Base-by-base conservation (phyloP, 805 yeast genomes). In the Suhomyces kilbournensis region DNA sequence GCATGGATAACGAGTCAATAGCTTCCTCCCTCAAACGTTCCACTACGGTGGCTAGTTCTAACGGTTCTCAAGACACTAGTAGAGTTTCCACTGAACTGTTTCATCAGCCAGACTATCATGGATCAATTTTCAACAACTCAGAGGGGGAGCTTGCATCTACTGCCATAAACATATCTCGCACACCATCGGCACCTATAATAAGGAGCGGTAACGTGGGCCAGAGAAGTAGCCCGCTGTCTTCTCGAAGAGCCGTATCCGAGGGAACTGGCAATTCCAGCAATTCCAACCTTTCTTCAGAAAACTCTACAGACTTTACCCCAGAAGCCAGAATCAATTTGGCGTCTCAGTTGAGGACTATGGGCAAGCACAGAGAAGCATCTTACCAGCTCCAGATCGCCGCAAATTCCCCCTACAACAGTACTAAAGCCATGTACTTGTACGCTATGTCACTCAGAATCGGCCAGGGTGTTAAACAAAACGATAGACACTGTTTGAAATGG, bases 361-460 rank as follows among this genome's bases (percentile, higher is more conserved):
- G 89, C 1, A 80, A 84, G 49, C 78, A 82, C 35, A 76, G 83
- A 45, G 93, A 85, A 60, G 85, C 90, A 3, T 78, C 91, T 1
- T 82, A 84, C 59, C 88, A 84, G 57, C 70, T 88, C 50, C 84
- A 82, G 56, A 73, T 78, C 28, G 87, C 89, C 1, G 86, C 92
- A 4, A 74, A 75, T 50, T 67, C 72, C n/a, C 88, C 89, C 7
- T 76, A 79, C 56, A 75, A 72, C 55, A 81, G 84, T 44, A 70
- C 75, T 1, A 62, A 60, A 47, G 96, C 91, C 0, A 86, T 82
- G 85, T 74, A 83, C 46, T 63, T 86, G 28, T 88, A 86, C 60
- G 89, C 90, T 0, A 65, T 85, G 56, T 86, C 91, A 0, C 67
- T 88, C 22, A 70, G 86, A 47, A 71, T 78, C 52, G 94, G 93